These are phyloP conservation scores for Dichomitus squalens DNA, from an alignment of 1,284 basidiomycete genomes.

Conservation along the genomic window DNA sequence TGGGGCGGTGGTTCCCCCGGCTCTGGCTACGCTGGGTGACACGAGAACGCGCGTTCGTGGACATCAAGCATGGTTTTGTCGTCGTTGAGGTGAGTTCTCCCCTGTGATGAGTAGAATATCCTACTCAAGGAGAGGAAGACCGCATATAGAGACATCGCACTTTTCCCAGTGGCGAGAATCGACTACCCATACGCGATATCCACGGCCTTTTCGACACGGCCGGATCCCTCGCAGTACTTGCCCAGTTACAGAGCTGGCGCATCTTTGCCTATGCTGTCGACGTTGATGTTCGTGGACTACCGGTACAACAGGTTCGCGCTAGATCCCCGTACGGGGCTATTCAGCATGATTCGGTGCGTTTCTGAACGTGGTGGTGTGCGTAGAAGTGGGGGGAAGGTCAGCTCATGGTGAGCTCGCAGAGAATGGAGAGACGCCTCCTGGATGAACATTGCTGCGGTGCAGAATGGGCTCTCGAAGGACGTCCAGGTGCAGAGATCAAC, in stretches of 20 bases:
- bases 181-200: conserved; percentile 78
- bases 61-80: conserved; percentile 73
- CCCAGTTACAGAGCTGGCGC: conserved; percentile 13
- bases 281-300: conserved; percentile 72
- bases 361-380: not conserved
- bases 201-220: conserved; percentile 66
- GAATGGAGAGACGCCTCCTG: conserved; percentile 92
- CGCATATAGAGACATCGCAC: conserved; percentile 77
- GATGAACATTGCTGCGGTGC: conserved; percentile 64
- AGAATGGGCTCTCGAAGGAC: conserved; percentile 59
- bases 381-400: not conserved
- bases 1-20: conserved; percentile 93
- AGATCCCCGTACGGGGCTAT: conserved; percentile 83
- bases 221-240: conserved; percentile 21
- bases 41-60: conserved; percentile 80
- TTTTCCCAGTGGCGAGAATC: conserved; percentile 72
- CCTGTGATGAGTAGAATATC: not conserved
- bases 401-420: conserved; percentile 43
- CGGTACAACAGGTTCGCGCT: conserved; percentile 92
- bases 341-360: conserved; percentile 78
- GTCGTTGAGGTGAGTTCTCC: conserved; percentile 81
- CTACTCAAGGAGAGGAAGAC: conserved; percentile 51
- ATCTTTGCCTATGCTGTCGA: conserved; percentile 42
- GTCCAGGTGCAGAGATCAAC: conserved; percentile 67
- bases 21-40: conserved; percentile 91